Conservation (phyloP, 495 filamentous ascomycete species). For the Penicillium steckii region DNA sequence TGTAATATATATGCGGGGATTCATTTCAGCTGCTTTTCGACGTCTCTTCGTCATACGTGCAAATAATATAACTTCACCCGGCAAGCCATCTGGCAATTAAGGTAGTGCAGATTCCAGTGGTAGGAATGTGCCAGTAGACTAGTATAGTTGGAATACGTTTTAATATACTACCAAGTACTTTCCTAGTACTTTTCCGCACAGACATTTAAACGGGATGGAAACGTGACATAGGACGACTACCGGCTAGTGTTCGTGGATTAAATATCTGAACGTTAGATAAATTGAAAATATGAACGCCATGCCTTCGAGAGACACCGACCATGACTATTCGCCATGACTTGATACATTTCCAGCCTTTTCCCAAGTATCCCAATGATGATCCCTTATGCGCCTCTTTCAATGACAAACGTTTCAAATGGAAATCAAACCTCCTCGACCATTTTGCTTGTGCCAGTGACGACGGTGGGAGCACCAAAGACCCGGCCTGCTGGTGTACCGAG, state of each 20-base stretch:
- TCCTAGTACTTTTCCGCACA: no score
- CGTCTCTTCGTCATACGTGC: no score
- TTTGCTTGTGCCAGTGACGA: conserved; percentile 29
- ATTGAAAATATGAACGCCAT: conserved; percentile 18
- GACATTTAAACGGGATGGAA: not conserved
- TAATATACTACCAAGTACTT: no score
- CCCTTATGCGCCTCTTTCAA: conserved; percentile 29
- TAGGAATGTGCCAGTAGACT: no score
- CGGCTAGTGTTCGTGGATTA: not conserved
- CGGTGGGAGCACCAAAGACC: conserved; percentile 50
- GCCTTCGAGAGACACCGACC: conserved; percentile 5
- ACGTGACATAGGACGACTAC: not conserved
- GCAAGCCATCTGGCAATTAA: no score
- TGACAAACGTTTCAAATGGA: conserved; percentile 4
- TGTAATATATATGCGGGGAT: no score
- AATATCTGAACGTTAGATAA: not conserved
- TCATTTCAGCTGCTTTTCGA: no score
- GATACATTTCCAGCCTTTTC: conserved; percentile 11
- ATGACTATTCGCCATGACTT: not conserved
- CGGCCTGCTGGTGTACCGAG: conserved; percentile 64
- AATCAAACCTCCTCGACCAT: conserved; percentile 47
- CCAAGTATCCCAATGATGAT: conserved; percentile 11
- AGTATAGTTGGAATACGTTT: no score
- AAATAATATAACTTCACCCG: no score
- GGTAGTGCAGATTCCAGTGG: no score